Base-by-base conservation (phyloP, 306 rosid species). In the Cicer chorassanicum region DNA sequence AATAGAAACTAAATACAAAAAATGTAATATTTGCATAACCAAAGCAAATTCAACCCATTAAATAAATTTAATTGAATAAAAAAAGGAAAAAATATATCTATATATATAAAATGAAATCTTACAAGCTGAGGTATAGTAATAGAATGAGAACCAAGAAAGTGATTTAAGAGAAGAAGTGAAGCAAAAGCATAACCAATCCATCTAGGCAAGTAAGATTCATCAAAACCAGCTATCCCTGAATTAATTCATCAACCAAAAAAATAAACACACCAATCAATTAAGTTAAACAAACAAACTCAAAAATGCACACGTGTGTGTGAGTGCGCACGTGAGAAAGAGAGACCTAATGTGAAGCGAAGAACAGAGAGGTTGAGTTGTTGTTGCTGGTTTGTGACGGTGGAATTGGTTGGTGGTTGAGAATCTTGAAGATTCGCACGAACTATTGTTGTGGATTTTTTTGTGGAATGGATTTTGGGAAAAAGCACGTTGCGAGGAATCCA, bases 171-270 rank as follows among this genome's bases (percentile, higher is more conserved):
- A 55, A 92, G 54, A 82, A 94, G 93, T 36, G 99, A 92, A 57
- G 96, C 96, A 61, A 94, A 92, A 24, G 96, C 92, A 53, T 90
- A 94, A 24, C 99, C 96, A 49, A 94, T 88, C 99, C 96, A 94
- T 90, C 97, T 85, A 79, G 99, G 96, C 67, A 94, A 85, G 87
- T 90, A 92, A 44, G 99, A 94, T 70, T 94, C 97, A 67, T 92
- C 96, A 64, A 94, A 84, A n/a, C 97, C 99, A 65, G 91, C 92
- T 66, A 94, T 89, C 62, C 99, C 98, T 91, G 80, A 50, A 68
- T 29, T 29, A 29, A 29, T 29, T 29, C 36, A 68, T 54, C 61
- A 54, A 18, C 2, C 78, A 78, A 76, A 29, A 55, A 42, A 9
- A 40, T 4, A 48, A 65, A 29, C 42, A n/a, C 42, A 69, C 19